phyloP scores from a whole-genome alignment of 2,329 filamentous ascomycete species.

The Coniochaeta sp. region DNA sequence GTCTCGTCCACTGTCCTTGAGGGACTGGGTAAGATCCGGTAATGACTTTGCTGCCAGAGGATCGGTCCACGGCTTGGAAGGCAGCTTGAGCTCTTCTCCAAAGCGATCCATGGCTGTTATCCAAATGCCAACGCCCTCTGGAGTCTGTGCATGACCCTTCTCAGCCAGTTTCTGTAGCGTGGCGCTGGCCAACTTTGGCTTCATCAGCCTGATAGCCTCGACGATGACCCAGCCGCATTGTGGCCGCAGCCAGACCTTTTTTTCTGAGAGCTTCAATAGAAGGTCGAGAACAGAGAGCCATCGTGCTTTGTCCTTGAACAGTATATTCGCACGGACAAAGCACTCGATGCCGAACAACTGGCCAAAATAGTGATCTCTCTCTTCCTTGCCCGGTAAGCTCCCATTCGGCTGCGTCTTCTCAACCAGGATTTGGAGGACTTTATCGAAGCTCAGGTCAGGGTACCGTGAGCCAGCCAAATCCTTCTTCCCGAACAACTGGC shows the following conservation, averaged over 20 bases:
- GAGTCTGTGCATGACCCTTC: slow-evolving; percentile 66
- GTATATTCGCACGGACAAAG: slow-evolving; percentile 69
- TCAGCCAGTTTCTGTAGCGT: slow-evolving; percentile 57
- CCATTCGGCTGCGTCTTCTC: slow-evolving; percentile 48
- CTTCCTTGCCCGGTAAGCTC: slow-evolving; percentile 61
- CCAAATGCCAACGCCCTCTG: slow-evolving; percentile 88
- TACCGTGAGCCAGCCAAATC: slow-evolving; percentile 40
- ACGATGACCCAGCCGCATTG: slow-evolving; percentile 81
- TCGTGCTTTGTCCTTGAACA: slow-evolving; percentile 53
- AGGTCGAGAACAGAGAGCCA: slow-evolving; percentile 66
- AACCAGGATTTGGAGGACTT: slow-evolving; percentile 42
- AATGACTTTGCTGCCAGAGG: slow-evolving; percentile 66
- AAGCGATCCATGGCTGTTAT: slow-evolving; percentile 60
- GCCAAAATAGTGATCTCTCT: slow-evolving; percentile 78
- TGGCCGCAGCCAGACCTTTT: slow-evolving; percentile 83
- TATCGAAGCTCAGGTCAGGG: slow-evolving; percentile 46
- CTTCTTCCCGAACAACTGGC: slow-evolving; percentile 56
- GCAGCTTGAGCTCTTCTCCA: slow-evolving; percentile 51
- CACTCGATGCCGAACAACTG: slow-evolving; percentile 82
- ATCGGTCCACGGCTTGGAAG: slow-evolving; percentile 69
- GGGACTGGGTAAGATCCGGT: slow-evolving; percentile 61
- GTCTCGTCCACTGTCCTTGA: slow-evolving; percentile 66
- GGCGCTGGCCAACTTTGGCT: slow-evolving; percentile 48
- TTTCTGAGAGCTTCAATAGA: slow-evolving; percentile 65
- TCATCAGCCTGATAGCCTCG: slow-evolving; percentile 60